These are phyloP conservation scores for Tardiomyces depauwii DNA, from an alignment of 1,139 yeast genomes.

Conservation along the genomic window DNA sequence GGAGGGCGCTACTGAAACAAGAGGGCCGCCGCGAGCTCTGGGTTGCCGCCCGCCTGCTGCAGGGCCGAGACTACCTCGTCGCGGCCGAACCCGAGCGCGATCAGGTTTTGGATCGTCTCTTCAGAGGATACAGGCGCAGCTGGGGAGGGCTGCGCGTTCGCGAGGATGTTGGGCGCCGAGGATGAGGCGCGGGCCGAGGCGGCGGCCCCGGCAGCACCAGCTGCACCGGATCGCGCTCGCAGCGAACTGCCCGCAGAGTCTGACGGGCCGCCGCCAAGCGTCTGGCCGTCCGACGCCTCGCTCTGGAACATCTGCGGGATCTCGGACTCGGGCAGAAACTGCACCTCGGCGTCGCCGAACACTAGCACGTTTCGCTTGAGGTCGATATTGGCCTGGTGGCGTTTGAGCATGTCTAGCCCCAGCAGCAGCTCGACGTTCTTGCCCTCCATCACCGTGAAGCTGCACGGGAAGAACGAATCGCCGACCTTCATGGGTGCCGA, in stretches of 20 bases:
- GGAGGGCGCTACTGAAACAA: slow-evolving; percentile 38
- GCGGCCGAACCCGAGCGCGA: slow-evolving; percentile 60
- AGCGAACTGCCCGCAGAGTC: neutral
- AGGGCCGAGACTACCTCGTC: slow-evolving; percentile 57
- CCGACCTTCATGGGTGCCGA: slow-evolving; percentile 81
- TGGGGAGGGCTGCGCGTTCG: slow-evolving; percentile 12
- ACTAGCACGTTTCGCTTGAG: slow-evolving; percentile 53
- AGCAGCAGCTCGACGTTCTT: slow-evolving; percentile 33
- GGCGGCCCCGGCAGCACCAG: slow-evolving; percentile 14
- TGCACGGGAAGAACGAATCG: slow-evolving; percentile 55
- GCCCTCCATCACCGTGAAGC: slow-evolving; percentile 73
- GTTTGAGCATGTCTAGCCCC: slow-evolving; percentile 73
- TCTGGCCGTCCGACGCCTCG: slow-evolving; percentile 4
- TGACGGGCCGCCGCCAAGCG: neutral
- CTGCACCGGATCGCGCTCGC: slow-evolving; percentile 7
- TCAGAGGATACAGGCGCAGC: slow-evolving; percentile 28
- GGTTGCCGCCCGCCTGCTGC: slow-evolving; percentile 56
- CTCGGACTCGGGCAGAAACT: slow-evolving; percentile 64
- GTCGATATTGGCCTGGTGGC: slow-evolving; percentile 80
- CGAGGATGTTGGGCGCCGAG: slow-evolving; percentile 6
- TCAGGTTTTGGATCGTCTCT: slow-evolving; percentile 41
- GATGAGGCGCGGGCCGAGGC: slow-evolving; percentile 14
- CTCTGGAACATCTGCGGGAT: slow-evolving; percentile 34
- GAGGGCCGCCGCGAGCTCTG: slow-evolving; percentile 76
- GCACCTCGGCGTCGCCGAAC: slow-evolving; percentile 61